Base-by-base conservation (phyloP, 1,139 yeast genomes). In the Saccharomycopsis phalli region DNA sequence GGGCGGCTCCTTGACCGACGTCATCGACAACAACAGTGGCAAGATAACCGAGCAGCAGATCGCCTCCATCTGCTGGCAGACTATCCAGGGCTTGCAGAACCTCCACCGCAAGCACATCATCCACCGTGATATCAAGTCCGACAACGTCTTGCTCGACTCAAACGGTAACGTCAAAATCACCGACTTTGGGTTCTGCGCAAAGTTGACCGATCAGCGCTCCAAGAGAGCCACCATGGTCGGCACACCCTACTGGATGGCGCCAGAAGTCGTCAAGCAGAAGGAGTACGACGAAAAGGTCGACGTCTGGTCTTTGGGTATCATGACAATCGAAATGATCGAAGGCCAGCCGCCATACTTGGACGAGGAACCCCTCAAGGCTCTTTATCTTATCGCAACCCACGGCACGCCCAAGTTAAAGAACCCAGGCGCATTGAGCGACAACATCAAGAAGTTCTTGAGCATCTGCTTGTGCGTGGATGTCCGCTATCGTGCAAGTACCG, bases 161-260 rank as follows among this genome's bases (percentile, higher is more conserved):
- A 70, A 66, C 41, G 98, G 96, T 23, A 78, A 87, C 51, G 96
- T 91, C 40, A 91, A 91, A 63, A 86, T 91, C 47, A 91, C 98
- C 3, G 98, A 91, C 65, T 91, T 91, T 62, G 98, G 98, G 0
- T 91, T 91, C 66, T 91, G 98, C 64, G 98, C 98, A 20, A 87
- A 87, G 60, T 69, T 91, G 51, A 91, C 96, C 2, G 94, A 84
- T 49, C 91, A 86, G 57, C 76, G 93, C 62, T 81, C 81, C 49
- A 91, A 91, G 61, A 74, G 98, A 49, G 96, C 96, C 7, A 91
- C 98, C 0, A 87, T 91, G 96, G 98, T 88, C 4, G 98, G 98
- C 30, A 91, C 98, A 0, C 98, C 98, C 10, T 91, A 91, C 60
- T 91, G 98, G 98, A 91, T 91, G 98, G 98, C 98, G 0, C 98